Percentiles rank a stretch among this genome's conserved stretches.
phyloP scores from a whole-genome alignment of 2,329 filamentous ascomycete genomes.

The Arthrocladium fulminans region DNA sequence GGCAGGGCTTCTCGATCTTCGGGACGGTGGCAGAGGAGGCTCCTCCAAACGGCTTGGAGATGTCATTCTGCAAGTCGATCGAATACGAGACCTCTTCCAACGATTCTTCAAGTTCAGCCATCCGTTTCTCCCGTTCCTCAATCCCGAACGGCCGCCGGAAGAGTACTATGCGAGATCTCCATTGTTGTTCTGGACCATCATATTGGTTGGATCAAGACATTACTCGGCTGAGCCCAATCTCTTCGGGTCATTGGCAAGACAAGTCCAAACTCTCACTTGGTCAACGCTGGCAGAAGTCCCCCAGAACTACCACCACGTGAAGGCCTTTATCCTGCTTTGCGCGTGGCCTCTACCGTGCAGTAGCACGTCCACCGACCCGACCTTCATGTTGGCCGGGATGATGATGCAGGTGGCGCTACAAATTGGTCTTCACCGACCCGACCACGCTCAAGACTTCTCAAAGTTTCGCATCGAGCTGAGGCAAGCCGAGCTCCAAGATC shows the following conservation, averaged over 20 bases:
- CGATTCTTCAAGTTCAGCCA: constrained; percentile 57
- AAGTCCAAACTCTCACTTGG: constrained; percentile 52
- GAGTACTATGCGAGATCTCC: constrained; percentile 51
- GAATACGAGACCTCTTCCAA: constrained; percentile 40
- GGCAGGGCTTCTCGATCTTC: constrained; percentile 41
- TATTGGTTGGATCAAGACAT: constrained; percentile 53
- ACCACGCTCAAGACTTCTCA: constrained; percentile 50
- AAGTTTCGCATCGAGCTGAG: constrained; percentile 46
- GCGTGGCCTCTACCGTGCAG: constrained; percentile 58
- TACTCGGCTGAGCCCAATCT: constrained; percentile 47
- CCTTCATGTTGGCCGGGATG: constrained; percentile 56
- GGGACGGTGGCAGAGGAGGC: constrained; percentile 31
- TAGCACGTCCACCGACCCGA: constrained; percentile 55
- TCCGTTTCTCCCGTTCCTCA: constrained; percentile 55
- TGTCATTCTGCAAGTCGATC: constrained; percentile 36
- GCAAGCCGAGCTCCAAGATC: constrained; percentile 55
- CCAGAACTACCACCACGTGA: constrained; percentile 56
- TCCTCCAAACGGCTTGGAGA: constrained; percentile 44
- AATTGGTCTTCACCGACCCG: constrained; percentile 55
- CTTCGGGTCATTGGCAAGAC: constrained; percentile 44
- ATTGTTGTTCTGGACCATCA: constrained; percentile 61
- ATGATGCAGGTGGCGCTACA: constrained; percentile 64
- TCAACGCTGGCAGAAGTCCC: constrained; percentile 52
- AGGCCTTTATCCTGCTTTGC: constrained; percentile 54
- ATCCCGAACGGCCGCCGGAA: constrained; percentile 45